phyloP scores from a whole-genome alignment of 805 yeast genomes.

The Candida tibetensis region DNA sequence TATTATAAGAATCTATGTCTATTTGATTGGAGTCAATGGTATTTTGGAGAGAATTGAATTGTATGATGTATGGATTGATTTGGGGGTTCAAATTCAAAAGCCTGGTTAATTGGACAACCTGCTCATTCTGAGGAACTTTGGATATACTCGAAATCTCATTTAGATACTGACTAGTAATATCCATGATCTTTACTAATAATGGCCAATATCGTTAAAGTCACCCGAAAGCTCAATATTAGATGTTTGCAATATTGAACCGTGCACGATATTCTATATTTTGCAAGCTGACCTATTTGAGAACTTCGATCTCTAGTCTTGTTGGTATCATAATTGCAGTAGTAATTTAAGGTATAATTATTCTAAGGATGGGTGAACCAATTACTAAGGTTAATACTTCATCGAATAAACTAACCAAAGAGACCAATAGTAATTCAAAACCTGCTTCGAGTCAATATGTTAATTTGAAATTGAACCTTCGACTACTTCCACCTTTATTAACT shows the following conservation, averaged over 20 bases:
- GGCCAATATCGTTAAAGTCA: too few species aligned
- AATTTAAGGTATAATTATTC: too few species aligned
- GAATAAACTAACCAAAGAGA: too few species aligned
- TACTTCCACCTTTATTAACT: slow-evolving; percentile 23
- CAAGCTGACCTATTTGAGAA: too few species aligned
- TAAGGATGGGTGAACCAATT: too few species aligned
- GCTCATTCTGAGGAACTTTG: slow-evolving; percentile 18
- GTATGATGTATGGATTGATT: slow-evolving; percentile 24
- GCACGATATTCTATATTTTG: too few species aligned
- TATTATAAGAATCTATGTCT: slow-evolving; percentile 21
- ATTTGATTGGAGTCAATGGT: slow-evolving; percentile 12
- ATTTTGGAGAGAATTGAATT: slow-evolving; percentile 16
- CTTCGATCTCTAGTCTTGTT: too few species aligned
- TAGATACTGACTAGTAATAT: slow-evolving; percentile 18
- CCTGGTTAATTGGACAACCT: slow-evolving; percentile 17
- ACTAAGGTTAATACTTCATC: too few species aligned
- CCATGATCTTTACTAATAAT: slow-evolving; percentile 15
- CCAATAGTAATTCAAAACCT: neutral
- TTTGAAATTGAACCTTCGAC: slow-evolving; percentile 14
- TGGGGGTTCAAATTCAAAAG: slow-evolving; percentile 25
- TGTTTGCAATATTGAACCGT: too few species aligned
- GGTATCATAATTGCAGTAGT: too few species aligned
- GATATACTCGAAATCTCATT: slow-evolving; percentile 32
- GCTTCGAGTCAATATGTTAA: neutral
- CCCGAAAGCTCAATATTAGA: too few species aligned